Percentiles rank a stretch among this genome's conserved stretches.
These are phyloP conservation scores for Podochytrium sp. DNA, from an alignment of 192 early-diverging fungal genomes.

Conservation along the genomic window DNA sequence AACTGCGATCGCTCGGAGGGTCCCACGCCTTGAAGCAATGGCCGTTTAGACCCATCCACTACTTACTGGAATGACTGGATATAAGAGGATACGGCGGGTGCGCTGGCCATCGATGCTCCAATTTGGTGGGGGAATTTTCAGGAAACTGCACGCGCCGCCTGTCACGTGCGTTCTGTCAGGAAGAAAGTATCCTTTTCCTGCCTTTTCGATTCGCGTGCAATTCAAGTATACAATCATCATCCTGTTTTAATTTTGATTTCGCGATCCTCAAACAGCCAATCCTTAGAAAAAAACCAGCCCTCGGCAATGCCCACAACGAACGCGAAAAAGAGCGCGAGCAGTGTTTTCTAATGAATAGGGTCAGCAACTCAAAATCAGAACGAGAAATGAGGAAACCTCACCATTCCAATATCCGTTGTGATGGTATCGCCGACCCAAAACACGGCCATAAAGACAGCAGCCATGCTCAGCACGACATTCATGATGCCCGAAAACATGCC, in stretches of 20 bases:
- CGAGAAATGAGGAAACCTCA: not conserved
- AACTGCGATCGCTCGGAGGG: too few relatives aligned
- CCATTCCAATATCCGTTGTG: slow-evolving; percentile 44
- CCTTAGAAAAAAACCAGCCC: slow-evolving; percentile 53
- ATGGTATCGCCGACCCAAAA: slow-evolving; percentile 43
- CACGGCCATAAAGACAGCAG: slow-evolving; percentile 47
- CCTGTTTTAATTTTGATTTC: not conserved
- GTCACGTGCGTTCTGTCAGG: too few relatives aligned
- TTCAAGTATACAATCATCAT: too few relatives aligned
- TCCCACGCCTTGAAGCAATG: too few relatives aligned
- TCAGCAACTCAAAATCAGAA: not conserved
- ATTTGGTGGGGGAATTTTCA: too few relatives aligned
- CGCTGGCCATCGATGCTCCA: too few relatives aligned
- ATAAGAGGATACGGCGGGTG: too few relatives aligned
- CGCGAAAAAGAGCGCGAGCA: slow-evolving; percentile 39
- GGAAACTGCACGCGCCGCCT: too few relatives aligned
- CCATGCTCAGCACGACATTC: slow-evolving; percentile 51
- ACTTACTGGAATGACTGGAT: too few relatives aligned
- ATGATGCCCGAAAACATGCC: slow-evolving; percentile 37
- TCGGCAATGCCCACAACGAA: slow-evolving; percentile 48
- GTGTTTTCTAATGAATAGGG: slow-evolving; percentile 37
- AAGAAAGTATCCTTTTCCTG: too few relatives aligned
- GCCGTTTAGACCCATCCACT: too few relatives aligned
- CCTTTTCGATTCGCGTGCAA: too few relatives aligned
- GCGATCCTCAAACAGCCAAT: slow-evolving; percentile 25